phyloP scores from a whole-genome alignment of 2,329 filamentous ascomycete genomes.

The Neofusicoccum ribis region DNA sequence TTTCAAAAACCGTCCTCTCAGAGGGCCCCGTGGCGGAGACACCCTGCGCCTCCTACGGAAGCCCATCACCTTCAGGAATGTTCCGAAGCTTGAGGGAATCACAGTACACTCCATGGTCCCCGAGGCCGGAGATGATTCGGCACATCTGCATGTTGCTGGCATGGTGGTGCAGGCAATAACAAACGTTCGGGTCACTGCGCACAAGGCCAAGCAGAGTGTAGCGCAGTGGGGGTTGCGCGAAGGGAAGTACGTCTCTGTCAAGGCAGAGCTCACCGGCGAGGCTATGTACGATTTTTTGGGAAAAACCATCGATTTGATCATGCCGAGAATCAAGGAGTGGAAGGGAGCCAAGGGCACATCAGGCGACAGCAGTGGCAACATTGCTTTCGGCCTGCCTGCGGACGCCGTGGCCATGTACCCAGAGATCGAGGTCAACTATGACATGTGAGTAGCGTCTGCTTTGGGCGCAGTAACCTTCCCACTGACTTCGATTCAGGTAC shows the following conservation, averaged over 20 bases:
- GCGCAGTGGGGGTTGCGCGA: slow-evolving; percentile 72
- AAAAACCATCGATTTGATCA: slow-evolving; percentile 84
- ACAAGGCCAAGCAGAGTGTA: slow-evolving; percentile 69
- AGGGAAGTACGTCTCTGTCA: slow-evolving; percentile 72
- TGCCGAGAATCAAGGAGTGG: slow-evolving; percentile 97
- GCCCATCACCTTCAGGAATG: slow-evolving; percentile 73
- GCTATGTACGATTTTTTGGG: slow-evolving; percentile 87
- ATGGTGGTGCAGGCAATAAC: slow-evolving; percentile 85
- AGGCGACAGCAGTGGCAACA: slow-evolving; percentile 85
- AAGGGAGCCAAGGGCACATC: slow-evolving; percentile 72
- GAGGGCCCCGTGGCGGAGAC: slow-evolving; percentile 79
- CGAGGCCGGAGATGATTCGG: slow-evolving; percentile 67
- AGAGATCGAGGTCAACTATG: slow-evolving; percentile 92
- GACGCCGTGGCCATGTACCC: slow-evolving; percentile 83
- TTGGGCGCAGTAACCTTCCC: not conserved
- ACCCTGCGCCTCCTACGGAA: slow-evolving; percentile 68
- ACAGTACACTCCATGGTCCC: slow-evolving; percentile 76
- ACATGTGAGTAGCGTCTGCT: slow-evolving; percentile 64
- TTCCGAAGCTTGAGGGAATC: slow-evolving; percentile 78
- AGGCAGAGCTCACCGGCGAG: slow-evolving; percentile 74
- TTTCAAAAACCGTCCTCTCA: slow-evolving; percentile 83
- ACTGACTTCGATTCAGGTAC: slow-evolving; percentile 53
- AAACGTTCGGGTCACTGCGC: slow-evolving; percentile 70
- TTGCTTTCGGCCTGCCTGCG: slow-evolving; percentile 75
- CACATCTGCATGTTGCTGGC: slow-evolving; percentile 77